phyloP scores from a whole-genome alignment of 345 rosid genomes.

The Nephelium lappaceum region DNA sequence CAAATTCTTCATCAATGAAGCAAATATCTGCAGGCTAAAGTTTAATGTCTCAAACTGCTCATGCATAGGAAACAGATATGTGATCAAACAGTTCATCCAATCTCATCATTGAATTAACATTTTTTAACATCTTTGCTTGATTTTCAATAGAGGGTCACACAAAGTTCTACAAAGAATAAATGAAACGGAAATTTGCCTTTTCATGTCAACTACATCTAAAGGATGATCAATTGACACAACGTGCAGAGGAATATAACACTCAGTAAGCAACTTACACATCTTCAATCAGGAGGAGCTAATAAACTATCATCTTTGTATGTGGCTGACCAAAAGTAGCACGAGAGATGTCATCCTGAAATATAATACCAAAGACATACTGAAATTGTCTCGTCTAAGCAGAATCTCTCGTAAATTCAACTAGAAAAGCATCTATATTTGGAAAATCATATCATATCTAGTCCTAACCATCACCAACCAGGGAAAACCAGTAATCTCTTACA shows the following conservation, averaged over 20 bases:
- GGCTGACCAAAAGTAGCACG: constrained; percentile 12
- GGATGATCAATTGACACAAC: neutral
- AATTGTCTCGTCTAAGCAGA: neutral
- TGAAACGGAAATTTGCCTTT: neutral
- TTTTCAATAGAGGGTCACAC: neutral
- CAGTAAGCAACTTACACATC: constrained; percentile 25
- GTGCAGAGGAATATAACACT: neutral
- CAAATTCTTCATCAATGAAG: neutral
- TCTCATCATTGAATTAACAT: neutral
- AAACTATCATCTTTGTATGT: constrained; percentile 15
- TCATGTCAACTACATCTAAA: neutral
- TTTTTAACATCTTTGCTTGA: neutral
- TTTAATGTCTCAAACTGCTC: neutral
- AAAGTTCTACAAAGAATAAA: neutral
- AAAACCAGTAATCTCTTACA: constrained; percentile 4
- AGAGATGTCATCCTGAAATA: constrained; percentile 24
- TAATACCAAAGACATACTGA: constrained; percentile 1
- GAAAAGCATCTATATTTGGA: neutral
- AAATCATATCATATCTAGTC: neutral
- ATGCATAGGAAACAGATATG: neutral
- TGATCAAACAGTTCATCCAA: neutral
- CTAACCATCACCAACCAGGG: constrained; percentile 5
- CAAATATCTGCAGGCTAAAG: neutral
- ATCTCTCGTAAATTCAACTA: neutral
- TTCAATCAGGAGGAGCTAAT: constrained; percentile 17